Conservation (phyloP, 352 stramenopile species). For the Pythium myriotylum region DNA sequence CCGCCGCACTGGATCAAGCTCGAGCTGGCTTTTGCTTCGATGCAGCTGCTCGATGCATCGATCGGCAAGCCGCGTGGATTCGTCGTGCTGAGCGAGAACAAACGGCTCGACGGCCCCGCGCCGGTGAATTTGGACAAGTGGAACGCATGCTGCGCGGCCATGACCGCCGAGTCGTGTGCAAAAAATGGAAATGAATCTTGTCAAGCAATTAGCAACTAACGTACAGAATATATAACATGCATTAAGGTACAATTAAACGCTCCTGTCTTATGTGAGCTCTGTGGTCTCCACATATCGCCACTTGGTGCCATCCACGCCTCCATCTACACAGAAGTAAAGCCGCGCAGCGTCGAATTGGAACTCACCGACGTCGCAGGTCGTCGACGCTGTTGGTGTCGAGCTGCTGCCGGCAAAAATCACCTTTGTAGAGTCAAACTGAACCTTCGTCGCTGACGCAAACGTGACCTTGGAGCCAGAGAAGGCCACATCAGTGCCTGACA, state of each 20-base stretch:
- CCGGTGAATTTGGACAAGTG: conserved; percentile 5
- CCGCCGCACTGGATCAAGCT: conserved; percentile 53
- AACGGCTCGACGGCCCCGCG: not conserved
- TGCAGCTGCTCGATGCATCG: conserved; percentile 16
- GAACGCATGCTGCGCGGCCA: conserved; percentile 10
- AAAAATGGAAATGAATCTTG: not conserved
- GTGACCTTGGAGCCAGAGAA: conserved; percentile 3
- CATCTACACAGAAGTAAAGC: conserved; percentile 32
- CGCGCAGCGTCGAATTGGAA: conserved; percentile 27
- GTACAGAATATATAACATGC: not conserved
- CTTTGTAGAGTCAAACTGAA: not conserved
- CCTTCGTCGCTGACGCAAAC: not conserved
- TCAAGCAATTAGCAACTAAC: not conserved
- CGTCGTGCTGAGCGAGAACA: conserved; percentile 44
- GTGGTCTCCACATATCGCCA: conserved; percentile 14
- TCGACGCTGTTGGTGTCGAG: not conserved
- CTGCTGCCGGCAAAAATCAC: conserved; percentile 29
- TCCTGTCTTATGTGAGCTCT: not conserved
- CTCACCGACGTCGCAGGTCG: conserved; percentile 28
- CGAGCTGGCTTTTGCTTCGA: conserved; percentile 12
- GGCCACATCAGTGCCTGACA: not conserved
- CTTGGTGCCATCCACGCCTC: not conserved
- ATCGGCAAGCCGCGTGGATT: conserved; percentile 29
- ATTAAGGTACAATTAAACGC: not conserved
- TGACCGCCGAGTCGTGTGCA: not conserved